A percentile compares a stretch with the other conserved stretches of the same genome.
Evolutionary conservation across 352 stramenopile species (phyloP).

Genomic region (Globisporangium solare): DNA sequence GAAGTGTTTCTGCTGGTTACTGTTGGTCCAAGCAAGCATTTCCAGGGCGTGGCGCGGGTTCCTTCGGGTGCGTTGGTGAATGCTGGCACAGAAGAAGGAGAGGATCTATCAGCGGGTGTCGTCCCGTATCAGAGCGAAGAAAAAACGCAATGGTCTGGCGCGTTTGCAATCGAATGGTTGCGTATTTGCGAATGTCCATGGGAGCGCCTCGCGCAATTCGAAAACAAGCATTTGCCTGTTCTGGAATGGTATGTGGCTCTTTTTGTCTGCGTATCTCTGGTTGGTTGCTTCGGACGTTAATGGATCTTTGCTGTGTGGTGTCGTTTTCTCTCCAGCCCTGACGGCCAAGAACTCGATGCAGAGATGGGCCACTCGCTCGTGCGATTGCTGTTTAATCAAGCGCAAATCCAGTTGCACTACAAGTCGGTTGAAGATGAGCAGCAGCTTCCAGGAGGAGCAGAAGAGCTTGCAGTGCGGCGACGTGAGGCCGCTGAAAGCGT

Average conservation of each 20-base stretch:
- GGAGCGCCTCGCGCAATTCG: slow-evolving; percentile 67
- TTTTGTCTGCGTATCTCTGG: not conserved
- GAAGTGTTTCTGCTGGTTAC: slow-evolving; percentile 82
- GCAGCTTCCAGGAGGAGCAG: slow-evolving; percentile 59
- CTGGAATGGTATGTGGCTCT: slow-evolving; percentile 45
- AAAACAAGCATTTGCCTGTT: slow-evolving; percentile 60
- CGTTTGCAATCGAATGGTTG: slow-evolving; percentile 79
- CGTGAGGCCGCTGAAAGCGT: slow-evolving; percentile 75
- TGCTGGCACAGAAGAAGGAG: slow-evolving; percentile 32
- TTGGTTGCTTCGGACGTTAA: slow-evolving; percentile 9
- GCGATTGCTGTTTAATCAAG: slow-evolving; percentile 76
- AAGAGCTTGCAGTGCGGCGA: slow-evolving; percentile 66
- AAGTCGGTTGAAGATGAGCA: slow-evolving; percentile 81
- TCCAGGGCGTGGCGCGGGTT: slow-evolving; percentile 66
- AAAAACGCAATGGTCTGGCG: slow-evolving; percentile 45
- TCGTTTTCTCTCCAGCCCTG: slow-evolving; percentile 28
- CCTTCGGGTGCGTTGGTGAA: slow-evolving; percentile 28
- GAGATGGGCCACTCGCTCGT: slow-evolving; percentile 70
- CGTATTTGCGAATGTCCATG: slow-evolving; percentile 86
- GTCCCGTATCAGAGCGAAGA: slow-evolving; percentile 62
- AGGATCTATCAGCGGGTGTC: slow-evolving; percentile 38
- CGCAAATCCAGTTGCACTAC: slow-evolving; percentile 79
- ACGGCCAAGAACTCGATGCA: slow-evolving; percentile 60
- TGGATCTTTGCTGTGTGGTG: slow-evolving; percentile 5
- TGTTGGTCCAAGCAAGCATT: slow-evolving; percentile 70